These are phyloP conservation scores for Telopea speciosissima DNA, from an alignment of 177 flowering plant genomes.

Conservation along the genomic window DNA sequence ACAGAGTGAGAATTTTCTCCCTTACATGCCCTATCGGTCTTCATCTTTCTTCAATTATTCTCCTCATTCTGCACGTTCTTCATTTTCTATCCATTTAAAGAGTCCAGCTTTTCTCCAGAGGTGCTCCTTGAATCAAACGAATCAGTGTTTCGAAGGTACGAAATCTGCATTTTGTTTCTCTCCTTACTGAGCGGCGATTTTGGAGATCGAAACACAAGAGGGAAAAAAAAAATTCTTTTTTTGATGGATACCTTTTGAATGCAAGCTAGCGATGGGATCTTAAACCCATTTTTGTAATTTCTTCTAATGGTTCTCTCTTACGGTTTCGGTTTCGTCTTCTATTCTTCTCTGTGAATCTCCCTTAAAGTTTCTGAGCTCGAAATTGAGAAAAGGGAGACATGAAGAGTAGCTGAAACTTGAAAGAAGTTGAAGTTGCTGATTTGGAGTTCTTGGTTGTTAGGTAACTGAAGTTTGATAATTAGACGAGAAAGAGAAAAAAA, in stretches of 20 bases:
- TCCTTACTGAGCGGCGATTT: conserved; percentile 9
- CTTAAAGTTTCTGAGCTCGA: not conserved
- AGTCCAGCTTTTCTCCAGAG: not conserved
- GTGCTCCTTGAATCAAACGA: not conserved
- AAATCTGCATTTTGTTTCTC: not conserved
- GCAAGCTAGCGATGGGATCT: not conserved
- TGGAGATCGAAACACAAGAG: conserved; percentile 4
- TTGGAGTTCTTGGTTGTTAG: not conserved
- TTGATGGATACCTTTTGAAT: not conserved
- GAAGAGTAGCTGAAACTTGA: not conserved
- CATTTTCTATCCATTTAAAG: not conserved
- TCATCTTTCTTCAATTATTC: no score
- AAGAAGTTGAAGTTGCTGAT: not conserved
- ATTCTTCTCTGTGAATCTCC: not conserved
- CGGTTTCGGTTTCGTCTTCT: not conserved
- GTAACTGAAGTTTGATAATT: not conserved
- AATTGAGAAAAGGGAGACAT: not conserved
- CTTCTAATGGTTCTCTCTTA: not conserved
- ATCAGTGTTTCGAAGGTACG: not conserved
- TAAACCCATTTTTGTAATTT: not conserved
- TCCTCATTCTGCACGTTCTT: not conserved
- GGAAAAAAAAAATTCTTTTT: no score
- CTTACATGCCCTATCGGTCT: not conserved
- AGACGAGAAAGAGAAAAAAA: not conserved
- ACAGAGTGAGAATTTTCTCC: no score